Evolutionary conservation across 2,329 filamentous ascomycete species (phyloP), one percentile per base, ranked within the genome.

Genomic region (Teratosphaeria zuluensis): DNA sequence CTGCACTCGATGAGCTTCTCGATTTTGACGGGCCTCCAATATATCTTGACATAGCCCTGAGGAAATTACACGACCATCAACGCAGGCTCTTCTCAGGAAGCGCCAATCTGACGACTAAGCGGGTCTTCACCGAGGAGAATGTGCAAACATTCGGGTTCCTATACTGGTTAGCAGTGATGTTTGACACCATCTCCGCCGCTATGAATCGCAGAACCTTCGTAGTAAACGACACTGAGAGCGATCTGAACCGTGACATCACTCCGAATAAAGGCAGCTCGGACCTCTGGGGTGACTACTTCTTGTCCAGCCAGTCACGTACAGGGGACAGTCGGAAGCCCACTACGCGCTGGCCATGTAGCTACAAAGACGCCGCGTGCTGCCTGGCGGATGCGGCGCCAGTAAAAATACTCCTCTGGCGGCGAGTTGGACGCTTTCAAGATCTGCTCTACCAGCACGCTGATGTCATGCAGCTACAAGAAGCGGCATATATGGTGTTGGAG

Each of bases 161-260:
- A 32, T 63, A 61, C 30, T 64, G 62, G 62, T 53, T 64, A n/a
- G 62, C 59, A 21, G 59, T 64, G 7, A 64, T 64, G 62, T 64
- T 62, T 51, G 62, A 64, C 31, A 62, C 62, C 38, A 48, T 62
- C n/a, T 61, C 61, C 19, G 62, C 62, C 9, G 61, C 61, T 21
- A 61, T 64, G 55, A 61, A 61, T 19, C 56, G 56, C 30, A 48
- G 62, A 42, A 54, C 58, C 1, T 60, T 62, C 54, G 59, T 59
- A 30, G 59, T 63, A 11, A 55, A 38, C 38, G 62, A 64, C 48
- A 52, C 46, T n/a, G 62, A 63, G 32, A 53, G 56, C 52, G 28
- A 53, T 21, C 14, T 51, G 55, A 28, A 32, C 8, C 21, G 38
- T 3, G 48, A 53, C 28, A 5, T 28, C 9, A 51, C 38, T 30